phyloP scores from a whole-genome alignment of 2,329 filamentous ascomycete genomes.

The Colletotrichum ledebouriae region DNA sequence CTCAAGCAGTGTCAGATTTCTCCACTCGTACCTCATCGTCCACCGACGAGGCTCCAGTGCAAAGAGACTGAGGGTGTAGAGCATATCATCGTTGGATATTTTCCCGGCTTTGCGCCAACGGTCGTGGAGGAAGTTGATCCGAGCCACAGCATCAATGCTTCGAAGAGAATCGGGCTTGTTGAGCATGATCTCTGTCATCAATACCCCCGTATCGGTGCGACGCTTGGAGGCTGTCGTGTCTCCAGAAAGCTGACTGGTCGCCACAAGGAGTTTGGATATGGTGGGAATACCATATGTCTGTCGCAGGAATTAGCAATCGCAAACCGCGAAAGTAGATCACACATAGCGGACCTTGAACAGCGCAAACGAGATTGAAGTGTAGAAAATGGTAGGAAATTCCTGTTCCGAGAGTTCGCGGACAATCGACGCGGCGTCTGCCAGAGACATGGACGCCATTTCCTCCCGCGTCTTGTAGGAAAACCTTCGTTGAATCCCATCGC shows the following conservation, averaged over 20 bases:
- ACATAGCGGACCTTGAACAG: slow-evolving; percentile 63
- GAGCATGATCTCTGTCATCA: slow-evolving; percentile 62
- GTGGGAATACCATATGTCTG: slow-evolving; percentile 66
- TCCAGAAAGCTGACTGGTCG: slow-evolving; percentile 61
- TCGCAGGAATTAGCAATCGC: not conserved
- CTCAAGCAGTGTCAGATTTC: slow-evolving; percentile 66
- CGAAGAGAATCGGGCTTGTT: slow-evolving; percentile 59
- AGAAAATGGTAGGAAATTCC: slow-evolving; percentile 68
- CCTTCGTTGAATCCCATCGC: slow-evolving; percentile 10
- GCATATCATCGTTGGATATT: slow-evolving; percentile 73
- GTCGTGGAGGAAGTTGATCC: slow-evolving; percentile 74
- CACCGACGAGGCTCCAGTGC: slow-evolving; percentile 68
- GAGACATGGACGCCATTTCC: slow-evolving; percentile 32
- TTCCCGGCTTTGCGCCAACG: slow-evolving; percentile 69
- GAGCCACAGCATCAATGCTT: slow-evolving; percentile 65
- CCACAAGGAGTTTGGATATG: slow-evolving; percentile 63
- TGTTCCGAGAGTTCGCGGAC: slow-evolving; percentile 57
- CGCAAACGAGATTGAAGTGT: slow-evolving; percentile 68
- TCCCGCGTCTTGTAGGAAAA: slow-evolving; percentile 27
- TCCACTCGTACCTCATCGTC: slow-evolving; percentile 69
- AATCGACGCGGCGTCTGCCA: slow-evolving; percentile 46
- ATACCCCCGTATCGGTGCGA: slow-evolving; percentile 63
- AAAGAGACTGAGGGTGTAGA: slow-evolving; percentile 74
- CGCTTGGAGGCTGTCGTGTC: slow-evolving; percentile 63
- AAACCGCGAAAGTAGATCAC: not conserved